A percentile compares a stretch with the other conserved stretches of the same genome.
Evolutionary conservation across 1,139 yeast species (phyloP).

Genomic region (Debaryomyces udenii): DNA sequence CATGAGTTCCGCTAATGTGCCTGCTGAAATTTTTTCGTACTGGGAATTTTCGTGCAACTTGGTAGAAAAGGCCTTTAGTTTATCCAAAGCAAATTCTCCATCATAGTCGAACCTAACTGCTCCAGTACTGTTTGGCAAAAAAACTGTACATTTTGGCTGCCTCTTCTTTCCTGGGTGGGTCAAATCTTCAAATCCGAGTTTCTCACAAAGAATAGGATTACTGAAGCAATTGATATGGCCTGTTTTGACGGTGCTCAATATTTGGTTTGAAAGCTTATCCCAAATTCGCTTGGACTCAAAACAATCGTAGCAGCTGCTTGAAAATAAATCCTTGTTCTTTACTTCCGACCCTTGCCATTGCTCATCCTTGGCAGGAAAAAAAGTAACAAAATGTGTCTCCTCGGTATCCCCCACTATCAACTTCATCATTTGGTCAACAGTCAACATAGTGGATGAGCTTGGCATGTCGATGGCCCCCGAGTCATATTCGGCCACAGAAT

Average conservation of each 20-base stretch:
- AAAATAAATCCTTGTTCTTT: conserved; percentile 39
- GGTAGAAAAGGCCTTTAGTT: conserved; percentile 36
- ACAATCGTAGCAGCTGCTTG: conserved; percentile 50
- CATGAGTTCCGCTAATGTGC: conserved; percentile 44
- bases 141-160: conserved; percentile 38
- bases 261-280: conserved; percentile 56
- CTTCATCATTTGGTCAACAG: conserved; percentile 37
- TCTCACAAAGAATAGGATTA: conserved; percentile 51
- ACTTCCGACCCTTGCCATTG: conserved; percentile 42
- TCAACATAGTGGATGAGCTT: conserved; percentile 37
- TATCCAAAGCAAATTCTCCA: conserved; percentile 27
- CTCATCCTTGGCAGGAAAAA: conserved; percentile 60
- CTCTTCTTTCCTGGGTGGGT: conserved; percentile 16
- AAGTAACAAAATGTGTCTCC: conserved; percentile 58
- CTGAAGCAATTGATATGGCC: conserved; percentile 64
- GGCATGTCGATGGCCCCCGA: conserved; percentile 40
- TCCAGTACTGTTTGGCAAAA: conserved; percentile 44
- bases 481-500: conserved; percentile 51
- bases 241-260: conserved; percentile 44
- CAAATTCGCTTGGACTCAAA: conserved; percentile 54
- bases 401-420: conserved; percentile 50
- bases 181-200: conserved; percentile 46
- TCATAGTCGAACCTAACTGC: conserved; percentile 38
- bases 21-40: conserved; percentile 42
- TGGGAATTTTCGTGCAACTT: conserved; percentile 39